These are phyloP conservation scores for Neopestalotiopsis clavispora DNA, from an alignment of 2,329 filamentous ascomycete genomes.

Conservation along the genomic window DNA sequence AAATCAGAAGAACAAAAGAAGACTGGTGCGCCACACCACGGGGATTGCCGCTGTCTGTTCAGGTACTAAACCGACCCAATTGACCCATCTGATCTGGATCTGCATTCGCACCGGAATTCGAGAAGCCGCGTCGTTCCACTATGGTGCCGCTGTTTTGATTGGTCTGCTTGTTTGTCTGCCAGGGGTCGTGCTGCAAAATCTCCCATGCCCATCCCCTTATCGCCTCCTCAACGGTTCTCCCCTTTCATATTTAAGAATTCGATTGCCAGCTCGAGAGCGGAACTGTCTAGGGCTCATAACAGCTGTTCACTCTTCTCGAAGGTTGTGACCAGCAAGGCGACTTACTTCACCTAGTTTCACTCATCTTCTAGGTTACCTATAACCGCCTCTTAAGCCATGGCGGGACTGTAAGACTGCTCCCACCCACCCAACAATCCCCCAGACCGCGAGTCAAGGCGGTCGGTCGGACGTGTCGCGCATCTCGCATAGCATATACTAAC, in stretches of 20 bases:
- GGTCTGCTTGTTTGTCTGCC: background rate
- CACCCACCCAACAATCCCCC: background rate
- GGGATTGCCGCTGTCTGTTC: conserved; percentile 5
- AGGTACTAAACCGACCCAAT: background rate
- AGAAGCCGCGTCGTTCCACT: conserved; percentile 15
- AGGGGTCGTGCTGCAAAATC: conserved; percentile 5
- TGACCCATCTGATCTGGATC: conserved; percentile 5
- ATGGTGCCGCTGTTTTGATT: conserved; percentile 11
- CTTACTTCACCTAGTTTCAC: background rate
- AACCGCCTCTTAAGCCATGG: conserved; percentile 27
- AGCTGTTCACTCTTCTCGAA: conserved; percentile 12
- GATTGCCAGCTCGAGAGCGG: background rate
- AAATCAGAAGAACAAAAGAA: background rate
- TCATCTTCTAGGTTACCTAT: background rate
- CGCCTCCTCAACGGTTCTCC: conserved; percentile 15
- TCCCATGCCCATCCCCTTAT: conserved; percentile 11
- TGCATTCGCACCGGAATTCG: conserved; percentile 8
- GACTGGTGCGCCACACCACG: conserved; percentile 4
- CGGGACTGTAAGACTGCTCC: conserved; percentile 31
- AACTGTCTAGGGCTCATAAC: background rate
- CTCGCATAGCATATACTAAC: conserved; percentile 5
- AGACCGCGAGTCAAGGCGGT: conserved; percentile 12
- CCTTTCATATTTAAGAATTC: background rate
- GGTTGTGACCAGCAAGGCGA: conserved; percentile 2
- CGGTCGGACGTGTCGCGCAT: background rate